phyloP scores from a whole-genome alignment of 2,329 filamentous ascomycete species.

The Colletotrichum cuscutae region DNA sequence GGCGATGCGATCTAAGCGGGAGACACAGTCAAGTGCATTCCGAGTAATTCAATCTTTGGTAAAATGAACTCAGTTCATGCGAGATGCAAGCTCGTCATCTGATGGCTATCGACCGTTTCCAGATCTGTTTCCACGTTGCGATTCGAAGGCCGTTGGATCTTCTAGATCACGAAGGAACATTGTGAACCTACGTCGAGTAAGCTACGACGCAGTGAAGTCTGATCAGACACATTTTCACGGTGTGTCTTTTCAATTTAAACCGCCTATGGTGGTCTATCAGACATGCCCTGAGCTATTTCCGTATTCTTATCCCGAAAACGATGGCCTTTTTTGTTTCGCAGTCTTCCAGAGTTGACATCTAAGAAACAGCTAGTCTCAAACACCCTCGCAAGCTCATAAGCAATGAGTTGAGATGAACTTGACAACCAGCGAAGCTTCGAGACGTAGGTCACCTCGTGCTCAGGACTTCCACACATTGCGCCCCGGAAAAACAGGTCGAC shows the following conservation, averaged over 20 bases:
- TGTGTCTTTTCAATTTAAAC: too few relatives aligned
- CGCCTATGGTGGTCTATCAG: background rate
- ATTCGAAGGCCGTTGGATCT: background rate
- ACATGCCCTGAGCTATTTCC: background rate
- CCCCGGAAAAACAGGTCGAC: background rate
- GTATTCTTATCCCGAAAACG: too few relatives aligned
- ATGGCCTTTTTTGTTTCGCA: background rate
- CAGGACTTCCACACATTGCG: background rate
- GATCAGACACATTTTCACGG: background rate
- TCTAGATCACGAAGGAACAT: background rate
- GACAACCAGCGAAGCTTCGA: background rate
- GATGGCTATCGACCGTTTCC: background rate
- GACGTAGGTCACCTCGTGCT: background rate
- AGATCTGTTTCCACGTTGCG: background rate
- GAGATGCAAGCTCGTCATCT: background rate
- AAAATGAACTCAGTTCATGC: background rate
- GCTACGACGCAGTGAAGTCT: background rate
- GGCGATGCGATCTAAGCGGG: too few relatives aligned
- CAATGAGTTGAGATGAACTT: background rate
- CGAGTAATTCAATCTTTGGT: too few relatives aligned
- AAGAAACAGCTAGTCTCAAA: background rate
- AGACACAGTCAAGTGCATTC: too few relatives aligned
- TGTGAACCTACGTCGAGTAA: background rate
- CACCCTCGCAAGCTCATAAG: background rate
- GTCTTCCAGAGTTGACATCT: background rate